Evolutionary conservation across 2,329 filamentous ascomycete species (phyloP), one percentile per base, ranked within the genome.

Genomic region (Coccinonectria pachysandricola): DNA sequence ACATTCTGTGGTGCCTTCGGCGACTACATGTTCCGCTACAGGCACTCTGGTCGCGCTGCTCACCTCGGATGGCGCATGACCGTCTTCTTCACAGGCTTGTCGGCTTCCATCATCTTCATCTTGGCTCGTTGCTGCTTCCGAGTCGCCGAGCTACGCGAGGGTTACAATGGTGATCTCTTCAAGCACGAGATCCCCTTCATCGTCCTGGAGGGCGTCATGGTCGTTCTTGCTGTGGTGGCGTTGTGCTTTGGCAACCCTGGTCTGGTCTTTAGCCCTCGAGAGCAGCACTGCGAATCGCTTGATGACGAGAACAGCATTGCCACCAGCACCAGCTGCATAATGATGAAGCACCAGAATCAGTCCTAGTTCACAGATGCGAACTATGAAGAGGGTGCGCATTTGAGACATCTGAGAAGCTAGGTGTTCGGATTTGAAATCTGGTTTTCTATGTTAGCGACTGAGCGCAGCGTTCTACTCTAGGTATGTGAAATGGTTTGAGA

Each of bases 61-160:
- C 20, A 27, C 35, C 40, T 51, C 7, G 35, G 32, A 23, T 50
- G 46, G 43, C 47, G 56, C 8, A 32, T 53, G 37, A 43, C 37
- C 8, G 21, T 46, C 31, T 80, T 79, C 48, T 54, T 75, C 23
- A 30, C 46, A n/a, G 69, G 65, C 21, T 54, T 79, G 14, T 45
- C 54, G 0, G 41, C 67, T 7, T 62, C 75, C 7, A 71, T 73
- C 16, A 23, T 77, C 6, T 60, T 69, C 23, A 72, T 82, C 42
- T 64, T 80, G 23, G 62, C 68, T 13, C 62, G 78, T 22, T 78
- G 71, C 41, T 62, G 68, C 26, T 81, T 72, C 50, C 68, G 78
- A 32, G 71, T 79, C 18, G 69, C 68, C 5, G 78, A 83, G 59
- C 55, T 83, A 27, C 66, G 63, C 34, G 64, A 75, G 17, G 77